A percentile compares a stretch with the other conserved stretches of the same genome.
Conservation (phyloP, 2,329 filamentous ascomycete genomes). For the Remersonia thermophila region DNA sequence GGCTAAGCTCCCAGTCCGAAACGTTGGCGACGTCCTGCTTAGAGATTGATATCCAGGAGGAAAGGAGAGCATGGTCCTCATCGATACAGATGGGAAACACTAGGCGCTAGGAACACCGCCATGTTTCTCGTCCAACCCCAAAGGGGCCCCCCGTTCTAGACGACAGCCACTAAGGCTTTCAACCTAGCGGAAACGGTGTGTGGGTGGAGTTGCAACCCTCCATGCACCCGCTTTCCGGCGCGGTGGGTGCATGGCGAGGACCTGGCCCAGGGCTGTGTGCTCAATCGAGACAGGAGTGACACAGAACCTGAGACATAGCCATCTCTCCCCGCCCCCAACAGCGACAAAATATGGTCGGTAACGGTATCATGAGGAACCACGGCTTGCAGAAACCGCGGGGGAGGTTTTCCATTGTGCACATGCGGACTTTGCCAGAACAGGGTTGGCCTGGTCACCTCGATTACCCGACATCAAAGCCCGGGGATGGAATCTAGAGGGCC, state of each 20-base stretch:
- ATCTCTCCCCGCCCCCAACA: slow-evolving; percentile 4
- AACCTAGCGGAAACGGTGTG: slow-evolving; percentile 2
- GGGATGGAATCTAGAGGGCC: no score
- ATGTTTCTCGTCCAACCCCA: slow-evolving; percentile 6
- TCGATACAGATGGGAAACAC: slow-evolving; percentile 5
- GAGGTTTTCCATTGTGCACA: no score
- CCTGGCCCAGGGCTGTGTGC: slow-evolving; percentile 12
- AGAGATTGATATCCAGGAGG: background rate
- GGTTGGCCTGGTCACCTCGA: no score
- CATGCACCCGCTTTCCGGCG: slow-evolving; percentile 4
- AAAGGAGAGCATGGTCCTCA: background rate
- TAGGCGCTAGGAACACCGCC: slow-evolving; percentile 4
- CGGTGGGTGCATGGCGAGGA: slow-evolving; percentile 5
- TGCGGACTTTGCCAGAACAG: no score
- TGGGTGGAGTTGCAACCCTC: slow-evolving; percentile 9
- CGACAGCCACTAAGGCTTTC: slow-evolving; percentile 12
- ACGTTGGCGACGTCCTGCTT: slow-evolving; percentile 5
- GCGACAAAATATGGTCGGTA: slow-evolving; percentile 1
- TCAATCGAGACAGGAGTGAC: slow-evolving; percentile 18
- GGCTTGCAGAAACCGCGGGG: no score
- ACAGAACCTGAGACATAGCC: slow-evolving; percentile 17
- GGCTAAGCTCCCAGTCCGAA: slow-evolving; percentile 2
- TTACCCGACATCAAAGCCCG: no score
- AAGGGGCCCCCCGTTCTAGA: slow-evolving; percentile 7
- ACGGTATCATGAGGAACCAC: no score